Evolutionary conservation across 2,329 filamentous ascomycete genomes (phyloP).

Genomic region (Colletotrichum truncatum): DNA sequence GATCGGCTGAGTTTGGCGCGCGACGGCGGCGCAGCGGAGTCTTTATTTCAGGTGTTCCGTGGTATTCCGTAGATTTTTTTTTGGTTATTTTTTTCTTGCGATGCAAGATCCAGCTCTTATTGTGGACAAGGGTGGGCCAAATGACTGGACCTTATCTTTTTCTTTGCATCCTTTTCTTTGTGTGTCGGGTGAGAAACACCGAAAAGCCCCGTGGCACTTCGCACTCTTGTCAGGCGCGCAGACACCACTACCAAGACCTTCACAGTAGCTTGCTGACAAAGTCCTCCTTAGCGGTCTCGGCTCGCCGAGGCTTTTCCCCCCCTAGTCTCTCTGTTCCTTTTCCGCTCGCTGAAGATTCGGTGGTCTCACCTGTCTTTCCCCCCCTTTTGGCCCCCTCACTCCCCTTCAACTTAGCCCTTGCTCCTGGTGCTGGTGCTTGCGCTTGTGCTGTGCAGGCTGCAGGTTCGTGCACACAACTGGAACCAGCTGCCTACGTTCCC

Average conservation of each 20-base stretch:
- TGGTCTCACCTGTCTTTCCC: neutral
- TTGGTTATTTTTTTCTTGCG: neutral
- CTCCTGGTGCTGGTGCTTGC: neutral
- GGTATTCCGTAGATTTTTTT: neutral
- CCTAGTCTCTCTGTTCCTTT: neutral
- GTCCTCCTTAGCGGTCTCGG: slow-evolving; percentile 7
- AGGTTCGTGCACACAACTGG: slow-evolving; percentile 6
- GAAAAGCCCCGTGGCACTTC: slow-evolving; percentile 11
- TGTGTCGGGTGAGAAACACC: slow-evolving; percentile 26
- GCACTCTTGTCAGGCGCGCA: neutral
- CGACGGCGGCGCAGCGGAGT: neutral
- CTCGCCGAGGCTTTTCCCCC: slow-evolving; percentile 7
- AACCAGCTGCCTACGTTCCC: slow-evolving; percentile 13
- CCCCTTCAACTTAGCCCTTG: neutral
- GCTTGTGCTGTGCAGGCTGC: slow-evolving; percentile 6
- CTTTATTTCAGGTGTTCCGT: slow-evolving; percentile 9
- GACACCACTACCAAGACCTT: neutral
- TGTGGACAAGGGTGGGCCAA: slow-evolving; percentile 23
- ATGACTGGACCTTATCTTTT: slow-evolving; percentile 13
- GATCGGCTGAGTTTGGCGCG: slow-evolving; percentile 12
- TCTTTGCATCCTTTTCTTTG: slow-evolving; percentile 8
- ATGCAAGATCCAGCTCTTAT: slow-evolving; percentile 12
- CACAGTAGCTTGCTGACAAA: slow-evolving; percentile 24
- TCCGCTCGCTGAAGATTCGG: slow-evolving; percentile 29
- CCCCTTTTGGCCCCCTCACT: neutral